Base-by-base conservation (phyloP, 2,329 filamentous ascomycete species). In the Furcasterigmium furcatum region DNA sequence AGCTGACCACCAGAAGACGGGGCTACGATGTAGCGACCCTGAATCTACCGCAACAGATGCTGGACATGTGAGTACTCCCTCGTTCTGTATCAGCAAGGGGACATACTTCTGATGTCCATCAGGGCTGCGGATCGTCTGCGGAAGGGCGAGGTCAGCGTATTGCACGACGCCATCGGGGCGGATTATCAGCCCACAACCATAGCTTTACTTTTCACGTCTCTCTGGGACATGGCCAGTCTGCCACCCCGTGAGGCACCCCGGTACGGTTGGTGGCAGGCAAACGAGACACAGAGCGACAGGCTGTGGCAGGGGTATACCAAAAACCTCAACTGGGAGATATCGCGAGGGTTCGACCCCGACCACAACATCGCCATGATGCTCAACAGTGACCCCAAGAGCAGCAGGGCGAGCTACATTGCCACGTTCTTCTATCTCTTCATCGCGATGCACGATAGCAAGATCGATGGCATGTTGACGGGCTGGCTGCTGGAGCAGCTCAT, bases 371-470 rank as follows among this genome's bases (percentile, higher is more conserved):
- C 62, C 19, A 56, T 55, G 19, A 65, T 66, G 41, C 48, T 66
- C 22, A 65, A 66, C 34, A 56, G 59, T 19, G 63, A 66, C 47
- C 58, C 61, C 16, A 63, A 58, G 42, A 66, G 63, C 44, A 73
- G 69, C 50, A 63, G 70, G 39, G 69, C 66, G 30, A 68, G 67
- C 44, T 73, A 72, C 55, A 70, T 73, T 44, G 67, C 70, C 34
- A 72, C 68, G 27, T 72, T 72, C 55, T 70, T 73, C 55, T 73
- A 73, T 54, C 63, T 73, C 35, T 67, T 69, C 58, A 65, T 71
- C 39, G 70, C 72, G 48, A 55, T 73, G 46, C 68, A 68, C 32
- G 62, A 70, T 44, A 63, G 59, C 30, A 58, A 61, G 25, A 62
- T 73, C 32, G 68, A 72, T 48, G 64, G 66, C 21, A 68, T 71